These are phyloP conservation scores for Raddia distichophylla DNA, from an alignment of 176 grass and related monocot species.

Conservation along the genomic window DNA sequence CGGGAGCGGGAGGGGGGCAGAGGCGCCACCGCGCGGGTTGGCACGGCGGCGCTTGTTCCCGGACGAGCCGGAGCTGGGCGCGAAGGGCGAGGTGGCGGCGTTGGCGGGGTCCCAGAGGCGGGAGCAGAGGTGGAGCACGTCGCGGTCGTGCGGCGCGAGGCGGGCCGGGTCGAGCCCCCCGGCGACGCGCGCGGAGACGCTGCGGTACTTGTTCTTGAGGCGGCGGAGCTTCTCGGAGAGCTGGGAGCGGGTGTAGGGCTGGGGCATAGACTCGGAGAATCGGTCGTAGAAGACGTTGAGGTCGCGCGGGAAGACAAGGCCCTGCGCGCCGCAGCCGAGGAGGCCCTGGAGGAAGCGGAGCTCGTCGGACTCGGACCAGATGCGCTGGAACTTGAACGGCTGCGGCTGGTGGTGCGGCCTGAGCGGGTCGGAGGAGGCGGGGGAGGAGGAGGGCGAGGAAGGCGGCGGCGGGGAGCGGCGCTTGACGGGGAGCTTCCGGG, in stretches of 20 bases:
- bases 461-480: slow-evolving; percentile 69
- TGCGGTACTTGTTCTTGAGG: slow-evolving; percentile 79
- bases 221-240: slow-evolving; percentile 95
- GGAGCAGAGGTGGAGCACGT: slow-evolving; percentile 91
- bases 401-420: slow-evolving; percentile 26
- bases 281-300: slow-evolving; percentile 95
- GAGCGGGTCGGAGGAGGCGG: slow-evolving; percentile 42
- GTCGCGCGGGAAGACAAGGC: slow-evolving; percentile 87
- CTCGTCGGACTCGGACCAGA: slow-evolving; percentile 86
- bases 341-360: slow-evolving; percentile 84
- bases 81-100: slow-evolving; percentile 73
- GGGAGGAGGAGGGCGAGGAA: slow-evolving; percentile 43
- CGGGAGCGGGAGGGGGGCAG: background rate
- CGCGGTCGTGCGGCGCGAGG: slow-evolving; percentile 91
- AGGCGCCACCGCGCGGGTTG: slow-evolving; percentile 36
- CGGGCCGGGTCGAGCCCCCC: slow-evolving; percentile 72
- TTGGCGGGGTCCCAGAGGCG: slow-evolving; percentile 89
- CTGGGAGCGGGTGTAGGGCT: slow-evolving; percentile 91
- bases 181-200: slow-evolving; percentile 57
- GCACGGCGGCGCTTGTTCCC: slow-evolving; percentile 89
- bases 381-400: slow-evolving; percentile 86
- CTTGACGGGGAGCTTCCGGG: slow-evolving; percentile 98
- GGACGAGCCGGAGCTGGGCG: slow-evolving; percentile 29
- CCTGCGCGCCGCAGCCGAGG: slow-evolving; percentile 87
- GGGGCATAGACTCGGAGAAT: slow-evolving; percentile 90